These are phyloP conservation scores for Epithemia pelagica DNA, from an alignment of 108 stramenopile genomes.

Conservation along the genomic window DNA sequence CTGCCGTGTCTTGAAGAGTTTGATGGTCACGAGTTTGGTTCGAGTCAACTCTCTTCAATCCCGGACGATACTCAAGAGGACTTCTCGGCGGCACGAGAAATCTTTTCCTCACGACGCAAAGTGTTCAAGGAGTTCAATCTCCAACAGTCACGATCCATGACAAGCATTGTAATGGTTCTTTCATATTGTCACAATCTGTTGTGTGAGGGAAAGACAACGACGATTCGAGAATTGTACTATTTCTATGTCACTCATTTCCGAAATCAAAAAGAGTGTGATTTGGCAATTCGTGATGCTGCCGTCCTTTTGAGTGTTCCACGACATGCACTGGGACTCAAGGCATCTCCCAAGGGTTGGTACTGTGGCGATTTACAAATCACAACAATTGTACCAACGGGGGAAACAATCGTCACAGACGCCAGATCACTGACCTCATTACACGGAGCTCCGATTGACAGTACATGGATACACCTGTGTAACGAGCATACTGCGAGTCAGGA, in stretches of 20 bases:
- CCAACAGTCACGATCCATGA: constrained; percentile 45
- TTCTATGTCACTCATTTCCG: constrained; percentile 80
- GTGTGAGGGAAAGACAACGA: constrained; percentile 51
- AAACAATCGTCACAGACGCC: constrained; percentile 29
- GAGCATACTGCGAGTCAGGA: not conserved
- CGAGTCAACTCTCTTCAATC: not conserved
- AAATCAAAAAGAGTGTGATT: constrained; percentile 57
- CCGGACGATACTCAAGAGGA: not conserved
- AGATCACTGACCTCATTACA: constrained; percentile 38
- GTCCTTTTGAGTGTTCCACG: constrained; percentile 46
- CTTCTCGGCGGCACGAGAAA: not conserved
- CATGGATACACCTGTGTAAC: constrained; percentile 24
- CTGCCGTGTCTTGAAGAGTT: not conserved
- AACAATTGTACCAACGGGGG: constrained; percentile 24
- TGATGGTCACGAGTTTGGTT: not conserved
- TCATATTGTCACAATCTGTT: constrained; percentile 58
- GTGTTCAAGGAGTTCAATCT: constrained; percentile 19
- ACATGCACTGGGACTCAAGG: constrained; percentile 55
- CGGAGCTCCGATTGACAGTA: constrained; percentile 50
- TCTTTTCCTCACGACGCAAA: not conserved
- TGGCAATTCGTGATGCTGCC: constrained; percentile 44
- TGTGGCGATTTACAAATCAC: constrained; percentile 52
- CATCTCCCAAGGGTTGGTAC: constrained; percentile 86
- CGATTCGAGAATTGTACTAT: constrained; percentile 82
- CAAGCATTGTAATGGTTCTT: constrained; percentile 51